Base-by-base conservation (phyloP, 768 basidiomycete genomes). In the Amanita brunnescens region DNA sequence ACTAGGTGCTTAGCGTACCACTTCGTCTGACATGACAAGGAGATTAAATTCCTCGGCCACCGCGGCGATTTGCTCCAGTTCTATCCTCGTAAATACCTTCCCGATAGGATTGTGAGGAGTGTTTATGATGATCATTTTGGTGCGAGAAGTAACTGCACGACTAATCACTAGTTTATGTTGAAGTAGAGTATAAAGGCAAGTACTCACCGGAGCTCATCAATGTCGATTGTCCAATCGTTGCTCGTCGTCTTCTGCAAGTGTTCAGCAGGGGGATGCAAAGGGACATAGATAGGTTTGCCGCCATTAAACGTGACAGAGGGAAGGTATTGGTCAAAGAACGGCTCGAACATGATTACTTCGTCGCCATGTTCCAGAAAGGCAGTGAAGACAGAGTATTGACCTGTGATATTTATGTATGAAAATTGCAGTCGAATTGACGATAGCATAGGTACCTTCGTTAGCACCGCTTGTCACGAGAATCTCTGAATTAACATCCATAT, bases 51-150 rank as follows among this genome's bases (percentile, higher is more conserved):
- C 91, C 62, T 91, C 81, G 3, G 94, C 93, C 20, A 99, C 67
- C 47, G 75, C 79, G 26, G 94, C 94, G 51, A 99, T 91, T 47
- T 77, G 72, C 56, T 88, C 82, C 2, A 99, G 77, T 65, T 99
- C 96, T 43, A 76, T 62, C 51, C 76, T 77, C 5, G 83, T 87
- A 65, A 96, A 98, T 32, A 97, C 91, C 67, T 99, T 99, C 43
- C 96, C 96, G n/a, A 97, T 79, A 20, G 96, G 96, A 66, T 98
- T 98, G 68, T 97, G 94, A 5, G 94, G 92, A 2, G 95, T 97
- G 67, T 96, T 97, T 58, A 96, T 73, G 57, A 96, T 88, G 56
- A 98, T 91, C 67, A 93, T 89, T 67, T 98, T 99, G 6, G 93
- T 86, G 46, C 85, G 83, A 9, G 90, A 79, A 4, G 92, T 92